phyloP scores from a whole-genome alignment of 2,329 filamentous ascomycete genomes.

The Ilyonectria robusta region DNA sequence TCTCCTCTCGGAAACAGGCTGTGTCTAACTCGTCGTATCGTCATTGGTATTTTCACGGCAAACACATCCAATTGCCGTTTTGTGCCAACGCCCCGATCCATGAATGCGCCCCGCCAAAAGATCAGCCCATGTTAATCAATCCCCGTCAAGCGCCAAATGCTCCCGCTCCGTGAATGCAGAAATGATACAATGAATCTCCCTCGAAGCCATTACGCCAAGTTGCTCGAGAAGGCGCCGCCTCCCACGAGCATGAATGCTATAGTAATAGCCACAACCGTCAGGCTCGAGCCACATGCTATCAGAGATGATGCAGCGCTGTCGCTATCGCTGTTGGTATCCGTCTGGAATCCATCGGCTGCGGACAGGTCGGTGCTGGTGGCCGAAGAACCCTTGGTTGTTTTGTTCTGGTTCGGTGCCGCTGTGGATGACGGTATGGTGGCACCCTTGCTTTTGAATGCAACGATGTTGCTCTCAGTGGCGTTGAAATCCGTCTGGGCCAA shows the following conservation, averaged over 20 bases:
- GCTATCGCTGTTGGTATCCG: constrained; percentile 25
- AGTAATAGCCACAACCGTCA: constrained; percentile 37
- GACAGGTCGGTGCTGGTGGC: constrained; percentile 26
- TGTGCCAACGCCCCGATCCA: constrained; percentile 18
- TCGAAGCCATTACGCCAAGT: constrained; percentile 23
- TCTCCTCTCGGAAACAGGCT: background rate
- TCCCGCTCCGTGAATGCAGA: constrained; percentile 37
- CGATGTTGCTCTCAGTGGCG: constrained; percentile 63
- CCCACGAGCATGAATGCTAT: constrained; percentile 44
- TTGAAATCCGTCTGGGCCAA: constrained; percentile 71
- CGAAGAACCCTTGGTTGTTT: constrained; percentile 45
- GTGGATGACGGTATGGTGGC: constrained; percentile 67
- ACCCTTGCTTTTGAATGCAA: constrained; percentile 64
- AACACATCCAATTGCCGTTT: constrained; percentile 8
- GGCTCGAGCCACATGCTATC: constrained; percentile 29
- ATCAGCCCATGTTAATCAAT: constrained; percentile 26
- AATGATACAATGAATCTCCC: constrained; percentile 22
- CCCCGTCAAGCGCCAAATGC: constrained; percentile 34
- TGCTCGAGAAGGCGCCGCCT: constrained; percentile 36
- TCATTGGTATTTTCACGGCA: constrained; percentile 22
- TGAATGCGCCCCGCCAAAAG: constrained; percentile 6
- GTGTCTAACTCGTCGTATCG: constrained; percentile 25
- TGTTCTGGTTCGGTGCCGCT: constrained; percentile 56
- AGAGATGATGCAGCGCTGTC: constrained; percentile 37
- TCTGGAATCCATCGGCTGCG: constrained; percentile 53